phyloP scores from a whole-genome alignment of 2,329 filamentous ascomycete genomes.

The Aspergillus fijiensis region DNA sequence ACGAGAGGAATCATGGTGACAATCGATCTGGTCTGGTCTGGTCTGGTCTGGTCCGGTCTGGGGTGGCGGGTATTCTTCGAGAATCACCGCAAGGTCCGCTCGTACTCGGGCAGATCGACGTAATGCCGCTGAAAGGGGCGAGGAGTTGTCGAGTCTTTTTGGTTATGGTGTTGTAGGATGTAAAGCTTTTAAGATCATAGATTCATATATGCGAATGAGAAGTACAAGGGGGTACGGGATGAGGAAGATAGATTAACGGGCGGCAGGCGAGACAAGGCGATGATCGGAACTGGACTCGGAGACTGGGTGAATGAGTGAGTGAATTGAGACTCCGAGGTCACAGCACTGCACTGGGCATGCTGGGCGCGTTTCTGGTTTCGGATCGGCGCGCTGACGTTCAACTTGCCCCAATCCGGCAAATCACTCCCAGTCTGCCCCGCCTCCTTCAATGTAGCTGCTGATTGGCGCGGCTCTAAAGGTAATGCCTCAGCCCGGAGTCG shows the following conservation, averaged over 20 bases:
- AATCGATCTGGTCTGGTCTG: neutral
- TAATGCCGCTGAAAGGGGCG: neutral
- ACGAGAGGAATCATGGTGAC: neutral
- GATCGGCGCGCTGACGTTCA: slow-evolving; percentile 15
- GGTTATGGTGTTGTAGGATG: neutral
- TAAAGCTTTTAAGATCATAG: neutral
- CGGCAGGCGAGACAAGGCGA: too few species aligned
- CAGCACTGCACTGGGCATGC: too few species aligned
- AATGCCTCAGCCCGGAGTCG: too few species aligned
- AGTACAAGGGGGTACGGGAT: too few species aligned
- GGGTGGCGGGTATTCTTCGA: neutral
- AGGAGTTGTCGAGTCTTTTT: neutral
- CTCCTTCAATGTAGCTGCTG: neutral
- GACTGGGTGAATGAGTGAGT: neutral
- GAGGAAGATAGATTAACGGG: too few species aligned
- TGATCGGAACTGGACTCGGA: too few species aligned
- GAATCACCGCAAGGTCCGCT: neutral
- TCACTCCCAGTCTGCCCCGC: slow-evolving; percentile 10
- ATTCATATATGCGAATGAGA: too few species aligned
- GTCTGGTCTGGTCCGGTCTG: neutral
- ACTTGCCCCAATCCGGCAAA: slow-evolving; percentile 8
- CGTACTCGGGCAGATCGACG: neutral
- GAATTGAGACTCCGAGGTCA: neutral
- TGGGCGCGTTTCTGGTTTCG: neutral
- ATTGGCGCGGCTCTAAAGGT: slow-evolving; percentile 4